Evolutionary conservation across 331 rosid species (phyloP), one percentile per base, ranked within the genome.

Genomic region (Telfairia occidentalis): DNA sequence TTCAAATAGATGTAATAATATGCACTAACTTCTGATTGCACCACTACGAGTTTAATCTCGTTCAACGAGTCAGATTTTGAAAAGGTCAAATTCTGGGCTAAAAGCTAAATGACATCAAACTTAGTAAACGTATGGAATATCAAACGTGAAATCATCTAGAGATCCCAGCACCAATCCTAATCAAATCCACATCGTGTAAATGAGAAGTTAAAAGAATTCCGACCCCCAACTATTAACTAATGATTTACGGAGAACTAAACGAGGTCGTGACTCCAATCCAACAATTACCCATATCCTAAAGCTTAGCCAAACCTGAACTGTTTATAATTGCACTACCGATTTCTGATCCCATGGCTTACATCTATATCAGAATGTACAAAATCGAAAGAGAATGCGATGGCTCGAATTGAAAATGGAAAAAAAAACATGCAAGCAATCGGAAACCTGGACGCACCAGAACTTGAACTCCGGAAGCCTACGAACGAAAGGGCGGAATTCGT

Each of bases 401-500:
- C 70, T 1, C 45, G 32, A 61, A 61, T 61, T 15, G 1, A 32
- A 7, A 61, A 61, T 7, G 28, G 43, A 7, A 5, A 16, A 46
- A 24, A 70, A 3, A 35, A 9, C 9, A n/a, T 13, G 28, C 35
- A 24, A 42, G 71, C 55, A 57, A 73, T 7, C 13, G 9, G 19
- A 80, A 45, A 45, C 10, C 1, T 60, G 4, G 16, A 69, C 83
- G 54, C 77, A 94, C 97, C 96, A 92, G 90, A 92, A 90, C 57
- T 92, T 92, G 84, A 92, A 92, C 84, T 92, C 96, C 0, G 97
- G 97, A 38, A 92, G 96, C 18, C 97, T 92, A 40, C 97, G 97
- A 74, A 90, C 95, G 80, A 92, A 92, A 28, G 97, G 97, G 1
- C 96, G 96, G 66, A 92, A 92, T 82, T 92, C 96, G 48, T 92